Percentiles rank a stretch among this genome's conserved stretches.
Conservation (phyloP, 176 grass and related monocot species). For the bread wheat (Triticum aestivum) region DNA sequence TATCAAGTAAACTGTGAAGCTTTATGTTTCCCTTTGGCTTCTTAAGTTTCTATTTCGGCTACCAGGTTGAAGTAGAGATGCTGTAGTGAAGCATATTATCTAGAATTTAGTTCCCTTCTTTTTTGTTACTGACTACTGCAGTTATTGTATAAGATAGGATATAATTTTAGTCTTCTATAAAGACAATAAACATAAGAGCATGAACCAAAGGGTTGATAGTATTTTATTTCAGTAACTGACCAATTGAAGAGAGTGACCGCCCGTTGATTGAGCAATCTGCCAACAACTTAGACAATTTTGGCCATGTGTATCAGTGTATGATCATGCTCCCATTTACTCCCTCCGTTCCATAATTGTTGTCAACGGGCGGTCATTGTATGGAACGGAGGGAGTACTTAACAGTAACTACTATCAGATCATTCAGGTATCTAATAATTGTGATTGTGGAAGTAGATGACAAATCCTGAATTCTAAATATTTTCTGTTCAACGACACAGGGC, state of each 20-base stretch:
- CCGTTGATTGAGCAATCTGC: neutral
- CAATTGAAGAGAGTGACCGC: neutral
- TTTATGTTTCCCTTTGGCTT: neutral
- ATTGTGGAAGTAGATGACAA: neutral
- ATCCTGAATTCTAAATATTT: neutral
- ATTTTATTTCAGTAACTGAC: neutral
- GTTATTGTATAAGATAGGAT: neutral
- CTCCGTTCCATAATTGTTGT: too few relatives aligned
- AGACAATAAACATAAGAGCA: neutral
- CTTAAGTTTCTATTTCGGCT: neutral
- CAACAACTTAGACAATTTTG: neutral
- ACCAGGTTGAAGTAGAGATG: neutral
- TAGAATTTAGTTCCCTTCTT: neutral
- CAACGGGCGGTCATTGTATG: too few relatives aligned
- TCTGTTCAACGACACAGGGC: constrained; percentile 28
- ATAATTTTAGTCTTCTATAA: neutral
- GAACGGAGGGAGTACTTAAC: neutral
- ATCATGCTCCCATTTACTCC: neutral
- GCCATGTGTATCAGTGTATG: neutral
- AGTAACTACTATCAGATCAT: neutral
- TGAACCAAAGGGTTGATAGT: neutral
- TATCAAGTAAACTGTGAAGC: neutral
- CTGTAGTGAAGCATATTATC: neutral
- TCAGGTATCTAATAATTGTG: neutral
- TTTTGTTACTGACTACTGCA: neutral